Evolutionary conservation across 2,329 filamentous ascomycete species (phyloP), one percentile per base, ranked within the genome.

Genomic region (Orbilia brochopaga): DNA sequence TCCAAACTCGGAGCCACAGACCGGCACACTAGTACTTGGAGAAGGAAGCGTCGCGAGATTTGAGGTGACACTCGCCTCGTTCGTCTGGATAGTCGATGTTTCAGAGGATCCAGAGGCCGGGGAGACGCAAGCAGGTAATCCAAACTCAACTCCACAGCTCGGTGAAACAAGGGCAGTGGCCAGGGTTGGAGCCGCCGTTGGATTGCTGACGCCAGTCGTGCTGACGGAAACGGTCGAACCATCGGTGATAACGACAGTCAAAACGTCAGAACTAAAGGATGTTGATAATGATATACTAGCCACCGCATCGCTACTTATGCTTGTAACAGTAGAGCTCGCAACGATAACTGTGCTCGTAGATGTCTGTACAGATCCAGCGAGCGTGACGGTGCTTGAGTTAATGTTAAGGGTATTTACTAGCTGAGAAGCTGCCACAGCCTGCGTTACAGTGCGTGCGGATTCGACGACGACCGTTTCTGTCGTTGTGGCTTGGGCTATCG

Each of bases 331-430:
- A 19, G 40, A 8, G 8, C 27, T 32, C 8, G 27, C 4, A 8
- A 32, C 27, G 8, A 32, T 24, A 10, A 59, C 60, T 15, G 73
- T 51, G 35, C 42, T 59, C 19, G 59, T 60, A 1, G 44, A 17
- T n/a, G 66, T 58, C 23, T 48, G 27, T 3, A 32, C 27, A 32
- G 27, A 32, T 32, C 27, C 27, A 8, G 27, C 27, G 4, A 32
- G 27, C 27, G 50, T 67, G 37, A 54, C 52, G 6, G 61, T 65
- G n/a, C n/a, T n/a, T n/a, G n/a, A n/a, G n/a, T n/a, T n/a, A n/a
- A n/a, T n/a, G n/a, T n/a, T n/a, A n/a, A 32, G 8, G 27, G 27
- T 32, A 32, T 30, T 69, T 69, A 19, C n/a, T n/a, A n/a, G n/a
- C n/a, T n/a, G n/a, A n/a, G n/a, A n/a, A n/a, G n/a, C n/a, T n/a